Percentiles rank a stretch among this genome's conserved stretches.
These are phyloP conservation scores for Lyophyllum shimeji DNA, from an alignment of 768 basidiomycete species.

Conservation along the genomic window DNA sequence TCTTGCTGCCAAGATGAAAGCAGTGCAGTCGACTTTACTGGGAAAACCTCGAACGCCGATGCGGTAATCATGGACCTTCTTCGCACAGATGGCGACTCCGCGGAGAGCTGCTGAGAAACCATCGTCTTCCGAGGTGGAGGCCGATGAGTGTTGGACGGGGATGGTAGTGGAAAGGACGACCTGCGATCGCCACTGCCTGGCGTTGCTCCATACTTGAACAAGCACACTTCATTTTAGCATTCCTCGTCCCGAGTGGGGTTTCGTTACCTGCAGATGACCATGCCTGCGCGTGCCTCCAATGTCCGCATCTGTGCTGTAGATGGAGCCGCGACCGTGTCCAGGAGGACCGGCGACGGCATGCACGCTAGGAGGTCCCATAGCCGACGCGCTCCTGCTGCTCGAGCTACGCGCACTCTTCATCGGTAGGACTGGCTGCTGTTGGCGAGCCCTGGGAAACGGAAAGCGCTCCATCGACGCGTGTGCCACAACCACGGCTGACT, in stretches of 20 bases:
- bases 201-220: not conserved
- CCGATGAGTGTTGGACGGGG: constrained; percentile 2
- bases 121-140: constrained; percentile 9
- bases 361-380: not conserved
- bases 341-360: constrained; percentile 4
- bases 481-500: constrained; percentile 6
- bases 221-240: not conserved
- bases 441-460: not conserved
- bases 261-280: not conserved
- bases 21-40: constrained; percentile 10
- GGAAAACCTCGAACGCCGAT: not conserved
- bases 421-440: not conserved
- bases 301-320: not conserved
- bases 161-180: not conserved
- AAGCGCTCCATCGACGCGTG: constrained; percentile 1
- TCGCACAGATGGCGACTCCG: constrained; percentile 5
- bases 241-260: not conserved
- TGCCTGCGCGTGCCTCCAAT: not conserved
- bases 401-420: not conserved
- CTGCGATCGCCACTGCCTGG: not conserved
- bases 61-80: constrained; percentile 12
- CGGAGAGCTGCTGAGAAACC: not conserved
- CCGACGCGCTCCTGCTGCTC: not conserved
- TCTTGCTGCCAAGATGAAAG: constrained; percentile 18
- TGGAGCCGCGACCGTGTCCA: not conserved